Evolutionary conservation across 2,329 filamentous ascomycete genomes (phyloP).

Genomic region (Dactylellina haptotyla): DNA sequence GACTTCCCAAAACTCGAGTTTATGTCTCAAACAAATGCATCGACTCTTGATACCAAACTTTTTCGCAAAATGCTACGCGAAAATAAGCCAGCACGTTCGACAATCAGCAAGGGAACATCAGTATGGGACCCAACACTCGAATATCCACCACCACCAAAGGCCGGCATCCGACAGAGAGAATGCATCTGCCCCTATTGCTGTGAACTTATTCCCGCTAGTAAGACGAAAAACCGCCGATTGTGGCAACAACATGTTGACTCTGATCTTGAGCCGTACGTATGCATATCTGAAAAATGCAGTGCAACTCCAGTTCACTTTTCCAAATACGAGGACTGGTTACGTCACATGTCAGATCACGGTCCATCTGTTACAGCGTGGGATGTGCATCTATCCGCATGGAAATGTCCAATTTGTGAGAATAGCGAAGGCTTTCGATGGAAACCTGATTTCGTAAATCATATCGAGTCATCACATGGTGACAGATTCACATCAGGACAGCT

Average conservation of each 20-base stretch:
- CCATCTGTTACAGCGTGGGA: constrained; percentile 13
- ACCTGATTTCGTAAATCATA: constrained; percentile 5
- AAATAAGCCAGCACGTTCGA: neutral
- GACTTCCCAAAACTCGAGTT: neutral
- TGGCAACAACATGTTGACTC: constrained; percentile 19
- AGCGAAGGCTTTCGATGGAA: constrained; percentile 19
- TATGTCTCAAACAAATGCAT: constrained; percentile 19
- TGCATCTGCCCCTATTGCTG: constrained; percentile 27
- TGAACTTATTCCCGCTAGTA: neutral
- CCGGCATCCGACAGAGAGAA: neutral
- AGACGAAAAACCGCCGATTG: neutral
- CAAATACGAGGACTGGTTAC: constrained; percentile 11
- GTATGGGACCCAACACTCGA: neutral
- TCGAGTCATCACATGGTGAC: neutral
- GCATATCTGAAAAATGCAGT: constrained; percentile 25
- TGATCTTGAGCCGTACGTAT: constrained; percentile 19
- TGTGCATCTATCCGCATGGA: constrained; percentile 3
- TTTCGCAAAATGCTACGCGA: constrained; percentile 3
- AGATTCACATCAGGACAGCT: constrained; percentile 9
- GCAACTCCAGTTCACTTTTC: neutral
- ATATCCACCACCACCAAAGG: constrained; percentile 14
- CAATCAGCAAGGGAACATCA: constrained; percentile 10
- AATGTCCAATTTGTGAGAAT: constrained; percentile 8
- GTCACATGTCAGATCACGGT: constrained; percentile 17
- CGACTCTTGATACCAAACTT: neutral